These are phyloP conservation scores for Nicotiana benthamiana DNA, from an alignment of 257 asterid species.

Conservation along the genomic window DNA sequence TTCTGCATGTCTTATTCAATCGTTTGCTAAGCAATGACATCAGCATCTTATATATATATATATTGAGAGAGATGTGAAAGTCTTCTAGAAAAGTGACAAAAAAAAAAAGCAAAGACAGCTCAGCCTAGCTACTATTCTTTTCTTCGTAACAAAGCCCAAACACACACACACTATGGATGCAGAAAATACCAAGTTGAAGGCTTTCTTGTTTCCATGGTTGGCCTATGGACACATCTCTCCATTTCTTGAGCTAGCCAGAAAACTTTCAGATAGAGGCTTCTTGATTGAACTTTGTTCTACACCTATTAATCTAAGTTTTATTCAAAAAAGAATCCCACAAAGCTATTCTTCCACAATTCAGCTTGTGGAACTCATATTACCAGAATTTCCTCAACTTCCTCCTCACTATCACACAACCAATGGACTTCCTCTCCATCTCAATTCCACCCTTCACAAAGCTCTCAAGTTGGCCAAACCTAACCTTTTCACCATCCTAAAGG, in stretches of 20 bases:
- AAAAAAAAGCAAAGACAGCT: not conserved
- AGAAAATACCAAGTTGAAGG: not conserved
- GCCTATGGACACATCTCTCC: conserved; percentile 48
- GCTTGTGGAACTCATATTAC: conserved; percentile 22
- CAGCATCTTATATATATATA: no score
- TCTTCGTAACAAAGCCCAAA: not conserved
- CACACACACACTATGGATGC: not conserved
- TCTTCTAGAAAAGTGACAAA: not conserved
- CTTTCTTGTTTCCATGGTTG: conserved; percentile 45
- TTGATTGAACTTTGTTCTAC: conserved; percentile 33
- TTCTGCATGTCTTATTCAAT: not conserved
- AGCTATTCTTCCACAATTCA: conserved; percentile 4
- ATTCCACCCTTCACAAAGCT: conserved; percentile 25
- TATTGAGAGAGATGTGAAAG: not conserved
- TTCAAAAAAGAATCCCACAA: conserved; percentile 14
- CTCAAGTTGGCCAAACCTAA: conserved; percentile 9
- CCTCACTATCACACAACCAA: conserved; percentile 33
- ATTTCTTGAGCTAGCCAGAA: conserved; percentile 38
- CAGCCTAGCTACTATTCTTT: not conserved
- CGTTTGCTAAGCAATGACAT: not conserved
- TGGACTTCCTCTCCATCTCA: conserved; percentile 42
- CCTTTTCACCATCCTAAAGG: conserved; percentile 12
- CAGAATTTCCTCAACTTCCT: conserved; percentile 20
- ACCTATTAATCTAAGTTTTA: conserved; percentile 24
- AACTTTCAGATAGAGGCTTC: conserved; percentile 28